Evolutionary conservation across 805 yeast genomes (phyloP).

Genomic region (Isabelozyma rhagii): DNA sequence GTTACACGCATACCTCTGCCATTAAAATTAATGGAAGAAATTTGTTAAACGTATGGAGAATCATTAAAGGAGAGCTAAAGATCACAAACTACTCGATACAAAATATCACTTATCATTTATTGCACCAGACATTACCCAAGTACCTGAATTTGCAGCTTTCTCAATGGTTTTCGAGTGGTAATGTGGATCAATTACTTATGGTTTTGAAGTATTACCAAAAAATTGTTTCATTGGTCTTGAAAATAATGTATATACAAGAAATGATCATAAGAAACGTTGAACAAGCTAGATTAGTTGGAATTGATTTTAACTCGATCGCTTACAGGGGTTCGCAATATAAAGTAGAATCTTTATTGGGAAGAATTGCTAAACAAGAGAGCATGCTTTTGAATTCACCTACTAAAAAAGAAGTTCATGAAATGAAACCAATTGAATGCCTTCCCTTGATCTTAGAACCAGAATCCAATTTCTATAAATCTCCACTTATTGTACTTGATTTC

Average conservation of each 20-base stretch:
- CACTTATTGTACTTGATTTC: conserved; percentile 86
- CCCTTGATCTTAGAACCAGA: conserved; percentile 93
- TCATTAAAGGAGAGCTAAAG: conserved; percentile 58
- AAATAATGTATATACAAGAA: conserved; percentile 60
- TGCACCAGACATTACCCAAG: conserved; percentile 68
- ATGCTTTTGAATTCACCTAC: conserved; percentile 74
- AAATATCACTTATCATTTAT: conserved; percentile 63
- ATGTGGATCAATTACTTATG: conserved; percentile 16
- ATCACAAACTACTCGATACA: conserved; percentile 73
- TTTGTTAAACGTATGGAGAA: conserved; percentile 81
- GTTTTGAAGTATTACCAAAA: conserved; percentile 46
- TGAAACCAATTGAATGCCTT: conserved; percentile 80
- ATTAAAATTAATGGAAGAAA: conserved; percentile 77
- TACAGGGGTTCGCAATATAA: conserved; percentile 92
- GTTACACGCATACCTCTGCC: conserved; percentile 72
- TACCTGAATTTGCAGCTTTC: conserved; percentile 51
- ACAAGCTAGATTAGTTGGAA: conserved; percentile 80
- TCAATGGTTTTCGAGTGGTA: conserved; percentile 14
- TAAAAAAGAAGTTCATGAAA: conserved; percentile 74
- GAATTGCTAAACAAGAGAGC: conserved; percentile 77
- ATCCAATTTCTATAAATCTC: conserved; percentile 81
- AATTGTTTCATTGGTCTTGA: conserved; percentile 41
- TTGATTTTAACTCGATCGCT: conserved; percentile 84
- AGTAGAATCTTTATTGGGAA: conserved; percentile 77
- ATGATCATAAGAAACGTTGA: conserved; percentile 70